These are phyloP conservation scores for Talaromyces adpressus DNA, from an alignment of 495 filamentous ascomycete species.

Conservation along the genomic window DNA sequence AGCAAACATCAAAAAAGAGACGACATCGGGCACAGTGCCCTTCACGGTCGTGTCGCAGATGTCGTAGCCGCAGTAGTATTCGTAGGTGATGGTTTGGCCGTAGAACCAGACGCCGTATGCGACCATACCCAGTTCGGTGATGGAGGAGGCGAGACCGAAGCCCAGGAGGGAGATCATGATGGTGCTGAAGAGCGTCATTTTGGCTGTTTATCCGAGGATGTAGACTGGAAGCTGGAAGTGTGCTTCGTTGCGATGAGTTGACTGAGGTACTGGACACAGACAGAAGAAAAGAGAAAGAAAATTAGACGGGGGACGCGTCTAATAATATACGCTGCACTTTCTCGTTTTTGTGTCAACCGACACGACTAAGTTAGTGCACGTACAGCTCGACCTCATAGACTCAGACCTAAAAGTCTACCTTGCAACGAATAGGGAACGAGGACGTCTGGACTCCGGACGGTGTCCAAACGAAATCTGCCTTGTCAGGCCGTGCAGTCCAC, in stretches of 20 bases:
- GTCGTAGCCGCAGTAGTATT: conserved; percentile 7
- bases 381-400: neutral
- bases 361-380: neutral
- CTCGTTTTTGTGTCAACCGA: neutral
- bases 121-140: conserved; percentile 22
- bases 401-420: neutral
- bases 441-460: neutral
- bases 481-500: neutral
- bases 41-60: conserved; percentile 12
- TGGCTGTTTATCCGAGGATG: neutral
- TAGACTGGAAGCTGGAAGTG: neutral
- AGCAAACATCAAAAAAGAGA: conserved; percentile 20
- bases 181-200: conserved; percentile 23
- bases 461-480: neutral
- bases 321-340: neutral
- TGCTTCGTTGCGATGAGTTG: neutral
- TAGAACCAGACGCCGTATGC: conserved; percentile 14
- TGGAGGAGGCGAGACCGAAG: conserved; percentile 16
- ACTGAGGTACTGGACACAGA: neutral
- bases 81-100: neutral
- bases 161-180: conserved; percentile 18
- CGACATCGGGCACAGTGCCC: conserved; percentile 15
- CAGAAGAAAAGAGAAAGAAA: neutral
- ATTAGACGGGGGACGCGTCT: neutral
- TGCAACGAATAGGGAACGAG: neutral